These are phyloP conservation scores for Colletotrichum simmondsii DNA, from an alignment of 2,329 filamentous ascomycete species.

Conservation along the genomic window DNA sequence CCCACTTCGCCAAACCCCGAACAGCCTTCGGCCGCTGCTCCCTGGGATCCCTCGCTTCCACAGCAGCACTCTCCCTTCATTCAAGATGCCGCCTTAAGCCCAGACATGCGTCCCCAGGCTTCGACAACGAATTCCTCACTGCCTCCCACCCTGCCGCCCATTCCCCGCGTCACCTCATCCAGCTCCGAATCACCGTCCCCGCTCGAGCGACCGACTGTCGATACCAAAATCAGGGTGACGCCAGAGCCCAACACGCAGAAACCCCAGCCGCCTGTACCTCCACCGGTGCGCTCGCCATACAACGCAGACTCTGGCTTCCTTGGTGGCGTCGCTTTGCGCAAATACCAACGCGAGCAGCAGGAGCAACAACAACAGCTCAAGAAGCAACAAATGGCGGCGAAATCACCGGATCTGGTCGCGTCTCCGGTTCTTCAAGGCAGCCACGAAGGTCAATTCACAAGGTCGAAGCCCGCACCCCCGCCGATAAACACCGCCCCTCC, in stretches of 20 bases:
- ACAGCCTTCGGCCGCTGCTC: constrained; percentile 52
- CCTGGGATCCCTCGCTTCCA: constrained; percentile 45
- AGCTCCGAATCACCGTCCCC: constrained; percentile 40
- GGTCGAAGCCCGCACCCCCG: constrained; percentile 47
- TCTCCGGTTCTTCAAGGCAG: constrained; percentile 14
- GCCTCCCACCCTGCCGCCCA: constrained; percentile 63
- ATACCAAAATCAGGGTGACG: constrained; percentile 29
- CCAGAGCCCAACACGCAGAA: constrained; percentile 23
- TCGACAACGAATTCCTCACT: constrained; percentile 47
- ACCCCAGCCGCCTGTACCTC: constrained; percentile 40
- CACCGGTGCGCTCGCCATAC: constrained; percentile 45
- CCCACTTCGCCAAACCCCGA: constrained; percentile 65
- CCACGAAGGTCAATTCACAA: constrained; percentile 40
- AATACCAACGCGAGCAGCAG: constrained; percentile 56
- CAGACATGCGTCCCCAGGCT: constrained; percentile 48
- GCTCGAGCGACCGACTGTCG: constrained; percentile 29
- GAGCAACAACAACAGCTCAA: constrained; percentile 37
- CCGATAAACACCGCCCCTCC: constrained; percentile 48
- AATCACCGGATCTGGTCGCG: constrained; percentile 20
- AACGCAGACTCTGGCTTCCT: constrained; percentile 60
- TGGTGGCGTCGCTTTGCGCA: constrained; percentile 64
- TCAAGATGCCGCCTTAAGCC: constrained; percentile 49
- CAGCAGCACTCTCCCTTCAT: constrained; percentile 52
- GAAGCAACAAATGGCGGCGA: constrained; percentile 26
- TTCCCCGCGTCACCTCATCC: constrained; percentile 58